Evolutionary conservation across 768 basidiomycete species (phyloP), one percentile per base, ranked within the genome.

Genomic region (Mycena leptocephala): DNA sequence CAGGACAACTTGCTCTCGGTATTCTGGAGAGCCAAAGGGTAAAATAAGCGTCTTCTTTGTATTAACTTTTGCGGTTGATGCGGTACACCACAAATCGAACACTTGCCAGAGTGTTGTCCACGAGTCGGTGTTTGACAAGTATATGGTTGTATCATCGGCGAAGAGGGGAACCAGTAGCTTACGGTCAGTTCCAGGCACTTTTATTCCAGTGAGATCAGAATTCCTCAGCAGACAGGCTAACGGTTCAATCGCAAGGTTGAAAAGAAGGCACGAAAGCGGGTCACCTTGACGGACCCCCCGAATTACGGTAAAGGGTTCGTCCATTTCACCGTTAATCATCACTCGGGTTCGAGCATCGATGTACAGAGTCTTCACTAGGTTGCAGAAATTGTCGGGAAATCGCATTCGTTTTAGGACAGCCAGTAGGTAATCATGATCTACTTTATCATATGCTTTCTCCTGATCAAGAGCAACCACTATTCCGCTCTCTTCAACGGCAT

Each of bases 91-190:
- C 11, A 51, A 24, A 51, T 51, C 48, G 5, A 51, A n/a, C 20
- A 51, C 48, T 24, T 26, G 48, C 48, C 48, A 51, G 6, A 51
- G 24, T 24, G 22, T 26, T n/a, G 24, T 6, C 48, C 48, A 51
- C 5, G 48, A 51, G 22, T 51, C 48, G 2, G 22, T 51, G 24
- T 62, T 35, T 0, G 70, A 74, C 0, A 83, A 70, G 63, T 77
- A 87, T 0, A 83, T 67, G 0, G 79, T 84, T 0, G 82, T 81
- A 28, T 84, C 81, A 20, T 85, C 83, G 0, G 82, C 79, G 56
- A 85, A 86, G 0, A 86, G 72, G 7, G 80, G 78, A 0, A 80
- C 37, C 0, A 80, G 69, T 0, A 83, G 39, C 2, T 33, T 70
- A 0, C 76, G 62, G 6, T 20, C n/a, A 0, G 48, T 16, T 2